Evolutionary conservation across 2,329 filamentous ascomycete genomes (phyloP).

Genomic region (Balansia obtecta): DNA sequence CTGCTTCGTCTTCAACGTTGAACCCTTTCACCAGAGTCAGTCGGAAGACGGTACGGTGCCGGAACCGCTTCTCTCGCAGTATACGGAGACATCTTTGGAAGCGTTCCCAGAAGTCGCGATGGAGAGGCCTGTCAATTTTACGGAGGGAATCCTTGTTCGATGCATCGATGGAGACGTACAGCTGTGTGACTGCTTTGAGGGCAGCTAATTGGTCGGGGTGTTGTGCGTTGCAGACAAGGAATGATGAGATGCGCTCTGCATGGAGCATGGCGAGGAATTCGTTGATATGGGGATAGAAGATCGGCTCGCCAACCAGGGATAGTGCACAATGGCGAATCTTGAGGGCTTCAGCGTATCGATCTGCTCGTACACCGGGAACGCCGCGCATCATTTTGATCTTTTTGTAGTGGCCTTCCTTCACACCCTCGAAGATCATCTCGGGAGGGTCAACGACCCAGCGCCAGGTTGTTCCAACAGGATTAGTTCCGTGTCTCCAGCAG

Average conservation of each 20-base stretch:
- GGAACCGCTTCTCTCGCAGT: slow-evolving; percentile 66
- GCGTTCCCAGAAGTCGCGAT: slow-evolving; percentile 95
- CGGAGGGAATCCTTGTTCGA: slow-evolving; percentile 79
- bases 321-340: slow-evolving; percentile 86
- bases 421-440: slow-evolving; percentile 77
- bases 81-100: slow-evolving; percentile 89
- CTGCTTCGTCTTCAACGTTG: slow-evolving; percentile 87
- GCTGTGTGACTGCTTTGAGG: slow-evolving; percentile 77
- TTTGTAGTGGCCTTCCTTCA: slow-evolving; percentile 85
- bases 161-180: slow-evolving; percentile 94
- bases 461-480: slow-evolving; percentile 93
- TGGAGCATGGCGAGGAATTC: slow-evolving; percentile 79
- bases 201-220: slow-evolving; percentile 82
- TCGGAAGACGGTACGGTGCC: slow-evolving; percentile 86
- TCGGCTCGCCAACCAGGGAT: slow-evolving; percentile 89
- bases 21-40: slow-evolving; percentile 95
- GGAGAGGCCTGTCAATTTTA: slow-evolving; percentile 81
- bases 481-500: slow-evolving; percentile 96
- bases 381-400: slow-evolving; percentile 97
- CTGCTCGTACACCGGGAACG: slow-evolving; percentile 81
- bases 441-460: slow-evolving; percentile 90
- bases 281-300: slow-evolving; percentile 97
- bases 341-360: slow-evolving; percentile 88
- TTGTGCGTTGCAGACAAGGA: slow-evolving; percentile 94
- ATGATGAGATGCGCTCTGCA: slow-evolving; percentile 75